Evolutionary conservation across 2,329 filamentous ascomycete species (phyloP), one percentile per base, ranked within the genome.

Genomic region (Arthrobotrys pseudoclavata): DNA sequence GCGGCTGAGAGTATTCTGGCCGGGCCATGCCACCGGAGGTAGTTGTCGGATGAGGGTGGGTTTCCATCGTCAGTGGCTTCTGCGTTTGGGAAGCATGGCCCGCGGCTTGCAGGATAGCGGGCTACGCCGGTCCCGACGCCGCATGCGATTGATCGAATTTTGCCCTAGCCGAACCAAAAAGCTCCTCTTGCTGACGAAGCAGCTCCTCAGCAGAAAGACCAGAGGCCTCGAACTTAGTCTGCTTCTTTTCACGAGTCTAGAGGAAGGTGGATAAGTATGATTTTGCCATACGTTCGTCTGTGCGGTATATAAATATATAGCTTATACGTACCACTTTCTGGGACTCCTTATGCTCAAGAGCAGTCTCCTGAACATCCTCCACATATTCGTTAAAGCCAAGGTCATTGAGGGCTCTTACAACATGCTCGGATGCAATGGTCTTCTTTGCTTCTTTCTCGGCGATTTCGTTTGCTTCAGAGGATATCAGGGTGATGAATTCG

Each of bases 391-490:
- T 88, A 84, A 98, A 99, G 1, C 95, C 96, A 20, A 99, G 89
- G 82, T 97, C 92, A 81, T 95, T 92, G 48, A 99, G 88, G 0
- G 96, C 96, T 83, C 95, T 95, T 82, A 95, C 96, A 82, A 99
- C 96, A 85, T 99, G 96, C 82, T 99, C 96, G 84, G 93, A 97
- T 12, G 95, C 95, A 81, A 99, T 99, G 3, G 96, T 99, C 88
- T 99, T 99, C 87, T 99, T 99, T 61, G 94, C 93, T 83, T 99
- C 96, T 84, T 97, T 97, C 84, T 99, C 96, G 12, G 94, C 96
- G 80, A 99, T 99, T 82, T 99, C 96, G 84, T 99, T 99, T 79
- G 96, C 96, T 86, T 99, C 95, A 57, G 93, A 97, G n/a, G 94
- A 97, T 81, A 99, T 92, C 82, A 99, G 89, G 18, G 96, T 98